phyloP scores from a whole-genome alignment of 2,329 filamentous ascomycete species.

The Colletotrichum destructivum region DNA sequence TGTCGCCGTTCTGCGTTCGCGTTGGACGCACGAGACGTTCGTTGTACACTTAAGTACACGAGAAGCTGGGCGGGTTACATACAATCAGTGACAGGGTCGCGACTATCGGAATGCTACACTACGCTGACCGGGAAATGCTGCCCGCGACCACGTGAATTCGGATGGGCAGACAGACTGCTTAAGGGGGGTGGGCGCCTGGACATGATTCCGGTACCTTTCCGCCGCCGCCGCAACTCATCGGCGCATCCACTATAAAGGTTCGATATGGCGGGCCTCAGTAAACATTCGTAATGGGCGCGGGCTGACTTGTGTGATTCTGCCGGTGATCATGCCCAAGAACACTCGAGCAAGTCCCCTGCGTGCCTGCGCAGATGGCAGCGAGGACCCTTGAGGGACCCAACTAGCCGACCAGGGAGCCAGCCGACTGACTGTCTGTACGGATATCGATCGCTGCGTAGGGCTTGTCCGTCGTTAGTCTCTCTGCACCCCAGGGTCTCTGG shows the following conservation, averaged over 20 bases:
- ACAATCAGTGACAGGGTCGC: slow-evolving; percentile 16
- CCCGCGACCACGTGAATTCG: slow-evolving; percentile 16
- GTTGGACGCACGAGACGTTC: not conserved
- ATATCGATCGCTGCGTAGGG: slow-evolving; percentile 32
- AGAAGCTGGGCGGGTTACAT: slow-evolving; percentile 9
- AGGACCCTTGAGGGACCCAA: slow-evolving; percentile 30
- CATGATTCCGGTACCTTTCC: not conserved
- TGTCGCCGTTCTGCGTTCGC: slow-evolving; percentile 3
- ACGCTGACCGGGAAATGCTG: slow-evolving; percentile 11
- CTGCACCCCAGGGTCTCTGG: slow-evolving; percentile 31
- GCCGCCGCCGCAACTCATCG: not conserved
- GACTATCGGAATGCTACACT: slow-evolving; percentile 36
- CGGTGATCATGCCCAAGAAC: slow-evolving; percentile 4
- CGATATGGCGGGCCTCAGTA: not conserved
- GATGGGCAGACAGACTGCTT: not conserved
- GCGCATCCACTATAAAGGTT: not conserved
- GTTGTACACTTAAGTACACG: too few species aligned
- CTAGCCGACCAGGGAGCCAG: not conserved
- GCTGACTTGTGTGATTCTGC: not conserved
- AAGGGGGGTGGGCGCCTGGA: not conserved
- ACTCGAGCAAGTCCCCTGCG: slow-evolving; percentile 11
- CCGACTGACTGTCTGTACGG: not conserved
- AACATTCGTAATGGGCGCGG: not conserved
- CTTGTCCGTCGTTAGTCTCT: slow-evolving; percentile 22
- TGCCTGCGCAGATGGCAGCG: not conserved